Base-by-base conservation (phyloP, 371 early-diverging fungal genomes). In the Rozella allomycis region DNA sequence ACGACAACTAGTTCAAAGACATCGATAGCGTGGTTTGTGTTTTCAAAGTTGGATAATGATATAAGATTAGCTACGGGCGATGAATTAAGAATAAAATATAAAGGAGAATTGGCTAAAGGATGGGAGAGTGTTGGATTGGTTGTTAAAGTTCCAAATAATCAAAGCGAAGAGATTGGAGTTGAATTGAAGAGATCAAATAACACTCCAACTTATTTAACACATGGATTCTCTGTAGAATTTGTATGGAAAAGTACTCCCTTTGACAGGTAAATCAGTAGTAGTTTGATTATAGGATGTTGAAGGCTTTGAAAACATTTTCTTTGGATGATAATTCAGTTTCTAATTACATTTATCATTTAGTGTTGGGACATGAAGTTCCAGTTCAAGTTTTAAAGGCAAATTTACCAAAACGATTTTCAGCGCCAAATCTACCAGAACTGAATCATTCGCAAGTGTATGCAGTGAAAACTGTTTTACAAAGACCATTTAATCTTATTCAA, bases 211-310 rank as follows among this genome's bases (percentile, higher is more conserved):
- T 70, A 80, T 12, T 80, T 80, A 45, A 77, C 81, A n/a, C 78
- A 74, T 48, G 83, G 83, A 46, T 94, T 88, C 44, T 70, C 78
- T 3, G 78, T 96, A n/a, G 94, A 96, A 39, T 93, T 87, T 65
- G 87, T 97, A 8, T 97, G 96, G 96, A 91, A 93, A 52, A 74
- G 86, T 9, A 84, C 84, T 1, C 78, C 84, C 17, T 97, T 86
- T 53, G 91, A 94, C 45, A 70, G 85, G 52, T 55, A 37, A n/a
- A 20, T 4, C 16, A 23, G 16, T 14, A 1, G 26, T 20, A 2
- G 31, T 12, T 4, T 12, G 34, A 20, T 19, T 6, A 16, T 20
- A 46, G 60, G 32, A 91, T 90, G 87, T 87, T 85, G 47, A 49
- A 62, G 27, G 87, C 91, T 2, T 74, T 90, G 77, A 84, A 81